A percentile compares a stretch with the other conserved stretches of the same genome.
Conservation (phyloP, 148 eudicot genomes). For the Rhododendron griersonianum region DNA sequence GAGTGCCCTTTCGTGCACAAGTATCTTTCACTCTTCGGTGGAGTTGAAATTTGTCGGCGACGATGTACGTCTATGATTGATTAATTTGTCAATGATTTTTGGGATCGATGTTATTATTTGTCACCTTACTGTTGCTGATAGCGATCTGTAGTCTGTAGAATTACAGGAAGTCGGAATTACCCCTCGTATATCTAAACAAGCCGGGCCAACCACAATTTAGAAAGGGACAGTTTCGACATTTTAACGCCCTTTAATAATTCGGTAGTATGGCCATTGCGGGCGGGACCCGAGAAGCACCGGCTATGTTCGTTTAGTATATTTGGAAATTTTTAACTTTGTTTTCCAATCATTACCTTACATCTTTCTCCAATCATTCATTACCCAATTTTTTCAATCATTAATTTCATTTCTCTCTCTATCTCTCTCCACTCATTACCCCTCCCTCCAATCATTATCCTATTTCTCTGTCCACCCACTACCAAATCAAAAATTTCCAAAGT, state of each 20-base stretch:
- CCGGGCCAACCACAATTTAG: background rate
- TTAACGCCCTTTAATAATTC: background rate
- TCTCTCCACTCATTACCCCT: too few species aligned
- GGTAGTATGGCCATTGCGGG: background rate
- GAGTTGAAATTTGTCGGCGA: background rate
- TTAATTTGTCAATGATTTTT: background rate
- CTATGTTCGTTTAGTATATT: too few species aligned
- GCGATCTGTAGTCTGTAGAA: background rate
- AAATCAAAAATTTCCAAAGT: too few species aligned
- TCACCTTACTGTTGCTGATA: background rate
- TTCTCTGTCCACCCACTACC: too few species aligned
- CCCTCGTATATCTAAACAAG: background rate
- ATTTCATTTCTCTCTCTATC: too few species aligned
- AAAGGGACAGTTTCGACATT: constrained; percentile 1
- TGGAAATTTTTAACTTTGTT: too few species aligned
- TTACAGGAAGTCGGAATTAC: background rate
- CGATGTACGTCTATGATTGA: background rate
- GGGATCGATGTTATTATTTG: background rate
- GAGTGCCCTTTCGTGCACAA: background rate
- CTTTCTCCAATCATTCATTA: too few species aligned
- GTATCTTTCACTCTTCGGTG: background rate
- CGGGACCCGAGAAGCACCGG: background rate
- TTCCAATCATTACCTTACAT: too few species aligned
- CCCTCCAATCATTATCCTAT: too few species aligned
- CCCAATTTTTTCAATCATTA: too few species aligned